phyloP scores from a whole-genome alignment of 306 rosid genomes.

The Trifolium subterraneum region DNA sequence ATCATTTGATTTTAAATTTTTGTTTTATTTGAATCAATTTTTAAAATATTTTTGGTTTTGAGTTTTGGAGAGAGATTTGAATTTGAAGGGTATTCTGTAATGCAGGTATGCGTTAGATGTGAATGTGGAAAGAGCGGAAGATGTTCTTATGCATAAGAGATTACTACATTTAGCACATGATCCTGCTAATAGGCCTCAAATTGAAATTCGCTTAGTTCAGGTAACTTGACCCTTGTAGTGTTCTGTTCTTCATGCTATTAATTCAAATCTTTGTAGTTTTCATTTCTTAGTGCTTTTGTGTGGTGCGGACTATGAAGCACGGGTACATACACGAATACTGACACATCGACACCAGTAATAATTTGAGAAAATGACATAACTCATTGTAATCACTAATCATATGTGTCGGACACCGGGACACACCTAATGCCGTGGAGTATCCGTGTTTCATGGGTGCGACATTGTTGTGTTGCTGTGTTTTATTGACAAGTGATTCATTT shows the following conservation, averaged over 20 bases:
- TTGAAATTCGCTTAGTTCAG: constrained; percentile 98
- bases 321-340: no score
- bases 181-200: constrained; percentile 88
- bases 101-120: constrained; percentile 94
- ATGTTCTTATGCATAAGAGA: constrained; percentile 94
- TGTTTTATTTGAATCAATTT: not conserved
- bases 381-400: no score
- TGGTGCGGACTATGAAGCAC: not conserved
- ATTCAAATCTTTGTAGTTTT: constrained; percentile 14
- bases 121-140: constrained; percentile 95
- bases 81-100: constrained; percentile 40
- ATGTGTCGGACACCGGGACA: no score
- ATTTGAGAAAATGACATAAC: no score
- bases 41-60: not conserved
- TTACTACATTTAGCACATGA: constrained; percentile 83
- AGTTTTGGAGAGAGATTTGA: constrained; percentile 41
- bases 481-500: constrained; percentile 14
- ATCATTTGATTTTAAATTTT: not conserved
- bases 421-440: no score
- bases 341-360: no score
- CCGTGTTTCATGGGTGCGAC: not conserved
- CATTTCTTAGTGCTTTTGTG: constrained; percentile 12
- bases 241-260: constrained; percentile 25
- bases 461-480: constrained; percentile 13
- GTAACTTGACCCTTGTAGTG: constrained; percentile 44